Evolutionary conservation across 2,329 filamentous ascomycete species (phyloP), one percentile per base, ranked within the genome.

Genomic region (Apiospora aurea): DNA sequence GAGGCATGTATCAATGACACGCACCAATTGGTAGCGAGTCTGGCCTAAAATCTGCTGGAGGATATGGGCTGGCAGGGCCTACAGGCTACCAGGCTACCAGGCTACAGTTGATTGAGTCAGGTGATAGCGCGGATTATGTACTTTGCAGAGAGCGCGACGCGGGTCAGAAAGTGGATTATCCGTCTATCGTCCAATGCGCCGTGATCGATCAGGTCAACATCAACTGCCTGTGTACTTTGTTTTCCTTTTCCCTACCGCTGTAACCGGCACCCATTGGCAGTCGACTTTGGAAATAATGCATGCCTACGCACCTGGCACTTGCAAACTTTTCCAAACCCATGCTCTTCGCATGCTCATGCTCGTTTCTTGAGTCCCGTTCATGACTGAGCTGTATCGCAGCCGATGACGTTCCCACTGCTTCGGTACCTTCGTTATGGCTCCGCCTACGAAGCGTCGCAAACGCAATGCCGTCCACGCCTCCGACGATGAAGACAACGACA

Each of bases 401-500:
- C 74, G 74, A 80, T 80, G 78, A 73, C 74, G 75, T 72, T 71
- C 69, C 71, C 69, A 43, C 73, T 61, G 73, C 69, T 53, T 67
- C 47, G 70, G 49, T 72, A 73, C 74, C 70, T 73, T 73, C 75
- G 78, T 77, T 75, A 90, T 90, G 88, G 86, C 87, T 77, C 87
- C 88, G 81, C 85, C 87, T 74, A 83, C 87, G 79, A 89, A 89
- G 82, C 87, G 89, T 80, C 87, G 87, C 76, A 88, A 85, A 84
- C 87, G 86, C 76, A 90, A 88, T 79, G 81, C 87, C 77, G 80
- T 89, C 73, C 83, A 85, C 69, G 81, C 81, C 74, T 84, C 84
- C 70, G 85, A 87, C 74, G 86, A 88, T 75, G 85, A 87, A 75
- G 81, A 83, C 44, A 84, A 87, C 70, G 61, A 76, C n/a, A 79